phyloP scores from a whole-genome alignment of 2,329 filamentous ascomycete species.

The Teratosphaeria destructans region DNA sequence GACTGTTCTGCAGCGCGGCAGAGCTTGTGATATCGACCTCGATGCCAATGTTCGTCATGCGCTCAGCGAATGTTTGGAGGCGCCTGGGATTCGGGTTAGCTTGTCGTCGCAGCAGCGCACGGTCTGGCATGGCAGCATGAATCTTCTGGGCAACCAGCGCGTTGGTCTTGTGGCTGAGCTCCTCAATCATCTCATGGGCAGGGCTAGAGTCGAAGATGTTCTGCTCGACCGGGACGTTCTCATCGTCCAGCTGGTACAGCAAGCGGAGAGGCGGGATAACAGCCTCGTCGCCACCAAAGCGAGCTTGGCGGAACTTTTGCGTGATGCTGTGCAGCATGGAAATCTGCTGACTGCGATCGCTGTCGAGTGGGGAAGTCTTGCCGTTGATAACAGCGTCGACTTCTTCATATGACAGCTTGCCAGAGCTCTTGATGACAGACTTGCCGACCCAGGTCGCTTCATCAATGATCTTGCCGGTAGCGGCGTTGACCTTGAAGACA shows the following conservation, averaged over 20 bases:
- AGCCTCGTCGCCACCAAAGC: conserved; percentile 64
- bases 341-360: conserved; percentile 63
- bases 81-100: conserved; percentile 75
- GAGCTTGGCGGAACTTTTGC: conserved; percentile 80
- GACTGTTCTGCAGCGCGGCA: conserved; percentile 81
- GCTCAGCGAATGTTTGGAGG: conserved; percentile 79
- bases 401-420: conserved; percentile 73
- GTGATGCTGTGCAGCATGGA: conserved; percentile 70
- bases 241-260: conserved; percentile 88
- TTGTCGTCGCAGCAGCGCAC: conserved; percentile 84
- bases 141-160: conserved; percentile 79
- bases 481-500: conserved; percentile 78
- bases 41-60: conserved; percentile 85
- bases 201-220: conserved; percentile 90
- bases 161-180: conserved; percentile 90
- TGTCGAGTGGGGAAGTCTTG: conserved; percentile 47
- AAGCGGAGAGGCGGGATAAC: conserved; percentile 79
- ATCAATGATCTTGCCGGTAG: conserved; percentile 68
- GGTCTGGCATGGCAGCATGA: conserved; percentile 68
- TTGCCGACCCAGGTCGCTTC: conserved; percentile 91
- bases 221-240: conserved; percentile 92
- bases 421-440: conserved; percentile 81
- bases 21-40: conserved; percentile 84
- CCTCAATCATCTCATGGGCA: conserved; percentile 87
- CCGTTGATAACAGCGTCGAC: conserved; percentile 73